Evolutionary conservation across 495 filamentous ascomycete species (phyloP), one percentile per base, ranked within the genome.

Genomic region (Annulohypoxylon stygium): DNA sequence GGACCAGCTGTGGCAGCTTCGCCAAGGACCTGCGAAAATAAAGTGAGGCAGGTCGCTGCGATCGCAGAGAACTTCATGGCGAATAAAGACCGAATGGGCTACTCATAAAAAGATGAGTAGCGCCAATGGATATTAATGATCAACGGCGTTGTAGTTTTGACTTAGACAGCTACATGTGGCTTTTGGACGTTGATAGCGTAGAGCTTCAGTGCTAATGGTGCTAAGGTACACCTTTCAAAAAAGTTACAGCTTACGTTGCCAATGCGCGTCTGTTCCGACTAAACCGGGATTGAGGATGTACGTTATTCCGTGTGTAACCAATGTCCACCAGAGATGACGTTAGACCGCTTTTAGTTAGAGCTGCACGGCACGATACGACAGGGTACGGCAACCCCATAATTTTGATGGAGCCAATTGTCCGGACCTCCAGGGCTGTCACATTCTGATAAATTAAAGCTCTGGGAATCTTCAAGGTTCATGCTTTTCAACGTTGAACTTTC

Each of bases 61-160:
- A 87, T 78, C 63, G 84, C 81, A 78, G 84, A 79, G 73, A 83
- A 81, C 84, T 84, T 88, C 87, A 88, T 88, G 50, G 79, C 86
- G 83, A 78, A 80, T 62, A 60, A 62, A 63, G 65, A 60, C 69
- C 67, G 63, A 70, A 69, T 59, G 75, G 68, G 72, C 73, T 74
- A 79, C 78, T 83, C 80, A 83, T 84, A 71, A 82, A 84, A 67
- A 18, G 26, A 60, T 74, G 76, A 73, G 61, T 73, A 72, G 65
- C 58, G 69, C 73, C 73, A 66, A 70, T 70, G 57, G 25, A 70
- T 18, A 6, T 47, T 47, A 69, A 65, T 61, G 58, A 69, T 65
- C 60, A 71, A 67, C 62, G 67, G 39, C 16, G 50, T 74, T 70
- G 41, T 41, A 14, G 30, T 48, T 45, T 63, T 63, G 71, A 67